A percentile compares a stretch with the other conserved stretches of the same genome.
Evolutionary conservation across 2,329 filamentous ascomycete species (phyloP).

Genomic region (Epichloe hybrida): DNA sequence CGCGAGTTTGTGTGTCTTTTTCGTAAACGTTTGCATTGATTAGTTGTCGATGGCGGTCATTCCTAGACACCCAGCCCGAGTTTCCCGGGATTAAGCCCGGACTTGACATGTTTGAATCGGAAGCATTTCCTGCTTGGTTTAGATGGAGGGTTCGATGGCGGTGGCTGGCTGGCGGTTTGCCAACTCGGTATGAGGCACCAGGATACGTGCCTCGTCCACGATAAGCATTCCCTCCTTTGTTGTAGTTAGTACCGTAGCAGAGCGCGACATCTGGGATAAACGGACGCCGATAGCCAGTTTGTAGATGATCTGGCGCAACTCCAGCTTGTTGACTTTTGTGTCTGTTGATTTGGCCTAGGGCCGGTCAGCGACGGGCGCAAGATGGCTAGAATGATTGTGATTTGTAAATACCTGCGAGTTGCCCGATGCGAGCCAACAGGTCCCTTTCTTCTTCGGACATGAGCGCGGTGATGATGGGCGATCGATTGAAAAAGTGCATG

Average conservation of each 20-base stretch:
- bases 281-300: constrained; percentile 24
- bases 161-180: constrained; percentile 23
- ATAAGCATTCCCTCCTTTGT: constrained; percentile 6
- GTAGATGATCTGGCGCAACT: constrained; percentile 14
- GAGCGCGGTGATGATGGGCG: not conserved
- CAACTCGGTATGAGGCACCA: constrained; percentile 21
- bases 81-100: constrained; percentile 18
- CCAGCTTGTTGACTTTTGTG: constrained; percentile 53
- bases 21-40: constrained; percentile 72
- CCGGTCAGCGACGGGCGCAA: constrained; percentile 11
- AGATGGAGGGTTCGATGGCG: constrained; percentile 49
- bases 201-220: constrained; percentile 17
- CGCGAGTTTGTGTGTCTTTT: constrained; percentile 53
- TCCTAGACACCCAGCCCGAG: constrained; percentile 52
- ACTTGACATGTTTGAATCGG: constrained; percentile 24
- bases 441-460: constrained; percentile 39
- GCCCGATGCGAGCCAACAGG: constrained; percentile 39
- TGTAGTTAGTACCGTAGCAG: constrained; percentile 1
- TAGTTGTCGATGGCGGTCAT: constrained; percentile 64
- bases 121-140: constrained; percentile 28
- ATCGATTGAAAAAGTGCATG: not conserved
- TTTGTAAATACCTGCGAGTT: constrained; percentile 30
- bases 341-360: constrained; percentile 62
- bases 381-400: not conserved
- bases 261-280: constrained; percentile 3